phyloP scores from a whole-genome alignment of 257 asterid genomes.

The Plectranthus barbatus region DNA sequence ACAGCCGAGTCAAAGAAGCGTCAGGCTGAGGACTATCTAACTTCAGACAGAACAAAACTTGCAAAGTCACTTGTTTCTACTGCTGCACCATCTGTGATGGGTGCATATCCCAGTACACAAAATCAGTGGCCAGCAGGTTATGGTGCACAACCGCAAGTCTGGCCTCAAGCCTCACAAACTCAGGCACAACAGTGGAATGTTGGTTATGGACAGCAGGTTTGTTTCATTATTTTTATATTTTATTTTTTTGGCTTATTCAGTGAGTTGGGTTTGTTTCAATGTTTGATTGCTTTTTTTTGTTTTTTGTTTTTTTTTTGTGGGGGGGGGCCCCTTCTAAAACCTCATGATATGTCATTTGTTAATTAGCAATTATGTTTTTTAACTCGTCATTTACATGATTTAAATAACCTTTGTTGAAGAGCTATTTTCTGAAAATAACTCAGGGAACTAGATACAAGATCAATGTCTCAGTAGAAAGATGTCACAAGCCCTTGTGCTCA shows the following conservation, averaged over 20 bases:
- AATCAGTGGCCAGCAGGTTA: slow-evolving; percentile 89
- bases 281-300: too few relatives aligned
- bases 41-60: slow-evolving; percentile 65
- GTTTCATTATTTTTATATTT: not conserved
- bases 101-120: slow-evolving; percentile 65
- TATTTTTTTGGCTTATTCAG: not conserved
- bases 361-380: too few relatives aligned
- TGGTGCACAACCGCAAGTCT: slow-evolving; percentile 70
- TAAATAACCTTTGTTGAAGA: too few relatives aligned
- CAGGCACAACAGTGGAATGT: slow-evolving; percentile 79
- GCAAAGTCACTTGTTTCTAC: slow-evolving; percentile 54
- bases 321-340: too few relatives aligned
- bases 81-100: slow-evolving; percentile 51
- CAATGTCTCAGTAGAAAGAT: too few relatives aligned
- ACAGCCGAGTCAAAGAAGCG: slow-evolving; percentile 79
- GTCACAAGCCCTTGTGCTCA: too few relatives aligned
- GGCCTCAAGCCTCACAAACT: slow-evolving; percentile 83
- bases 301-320: too few relatives aligned
- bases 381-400: too few relatives aligned
- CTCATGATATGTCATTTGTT: not conserved
- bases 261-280: too few relatives aligned
- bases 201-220: slow-evolving; percentile 86
- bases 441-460: too few relatives aligned
- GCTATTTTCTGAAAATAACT: too few relatives aligned
- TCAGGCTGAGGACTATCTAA: slow-evolving; percentile 73